These are phyloP conservation scores for Colletotrichum echinochloae DNA, from an alignment of 2,329 filamentous ascomycete species.

Conservation along the genomic window DNA sequence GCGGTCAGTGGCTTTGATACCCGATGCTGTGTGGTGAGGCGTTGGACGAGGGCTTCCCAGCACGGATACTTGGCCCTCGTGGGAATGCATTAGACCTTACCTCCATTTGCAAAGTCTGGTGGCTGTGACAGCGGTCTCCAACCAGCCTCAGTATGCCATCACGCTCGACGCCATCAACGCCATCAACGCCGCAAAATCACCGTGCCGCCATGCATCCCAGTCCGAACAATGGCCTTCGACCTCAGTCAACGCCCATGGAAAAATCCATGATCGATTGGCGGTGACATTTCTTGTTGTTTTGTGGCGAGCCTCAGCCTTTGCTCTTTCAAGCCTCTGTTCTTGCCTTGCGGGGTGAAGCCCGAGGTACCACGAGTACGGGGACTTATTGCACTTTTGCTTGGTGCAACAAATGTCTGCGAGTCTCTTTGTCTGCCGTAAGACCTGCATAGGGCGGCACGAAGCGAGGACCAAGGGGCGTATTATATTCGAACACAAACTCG, in stretches of 20 bases:
- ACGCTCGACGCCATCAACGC: background rate
- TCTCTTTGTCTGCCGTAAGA: conserved; percentile 20
- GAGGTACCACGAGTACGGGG: background rate
- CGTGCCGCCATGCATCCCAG: conserved; percentile 5
- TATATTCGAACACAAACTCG: conserved; percentile 1
- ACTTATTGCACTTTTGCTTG: conserved; percentile 5
- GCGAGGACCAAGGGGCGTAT: conserved; percentile 22
- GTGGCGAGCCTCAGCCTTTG: background rate
- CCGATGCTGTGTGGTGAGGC: conserved; percentile 6
- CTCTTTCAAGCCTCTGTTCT: background rate
- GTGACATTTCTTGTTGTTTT: conserved; percentile 18
- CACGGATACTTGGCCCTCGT: conserved; percentile 27
- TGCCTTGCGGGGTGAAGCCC: conserved; percentile 3
- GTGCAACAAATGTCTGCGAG: conserved; percentile 15
- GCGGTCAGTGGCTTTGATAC: background rate
- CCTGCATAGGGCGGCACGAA: conserved; percentile 30
- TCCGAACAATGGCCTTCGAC: background rate
- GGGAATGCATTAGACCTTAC: conserved; percentile 31
- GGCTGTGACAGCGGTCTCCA: background rate
- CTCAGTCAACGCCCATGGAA: background rate
- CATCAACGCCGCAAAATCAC: background rate
- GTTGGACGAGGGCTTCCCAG: conserved; percentile 12
- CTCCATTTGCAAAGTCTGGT: conserved; percentile 12
- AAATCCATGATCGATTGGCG: conserved; percentile 30
- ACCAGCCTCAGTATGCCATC: background rate